Base-by-base conservation (phyloP, 331 rosid species). In the Cydonia oblonga region DNA sequence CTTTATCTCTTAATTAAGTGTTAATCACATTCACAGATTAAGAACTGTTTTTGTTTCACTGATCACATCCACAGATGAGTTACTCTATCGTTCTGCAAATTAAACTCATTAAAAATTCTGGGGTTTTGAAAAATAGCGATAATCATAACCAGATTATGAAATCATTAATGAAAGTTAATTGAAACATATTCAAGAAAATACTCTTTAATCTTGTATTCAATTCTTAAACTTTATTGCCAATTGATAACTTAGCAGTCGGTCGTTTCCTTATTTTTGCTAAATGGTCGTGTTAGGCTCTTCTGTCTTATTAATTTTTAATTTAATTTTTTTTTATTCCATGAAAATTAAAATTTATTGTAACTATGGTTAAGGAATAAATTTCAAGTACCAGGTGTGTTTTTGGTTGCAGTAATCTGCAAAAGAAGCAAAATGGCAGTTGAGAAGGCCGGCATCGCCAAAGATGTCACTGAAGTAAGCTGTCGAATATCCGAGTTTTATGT, bases 381-480 rank as follows among this genome's bases (percentile, higher is more conserved):
- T 29, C 0, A 44, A 22, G 61, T 16, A 24, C 20, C 15, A 2
- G 30, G 42, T 42, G 10, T 29, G 28, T 40, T 60, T 51, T 53
- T 32, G 62, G 25, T 68, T 79, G 74, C 78, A 74, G 80, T 76
- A 44, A 82, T 77, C 82, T 77, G 76, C 28, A 72, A 70, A 70
- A 9, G 59, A 49, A 4, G 9, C 24, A 63, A 68, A 49, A 87
- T 87, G 91, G 91, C 87, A 5, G 63, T 80, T 4, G 88, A 82
- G 70, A 78, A 71, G 74, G 56, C 76, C 56, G 83, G 75, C 68
- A 84, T 87, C 32, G 87, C 89, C 72, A 84, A 82, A 71, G 89
- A 87, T 69, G 87, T 87, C 56, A 82, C 89, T 60, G 89, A 81
- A 71, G 89, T 82, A 71, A 87, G 86, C 76, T 68, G 54, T 49